Conservation (phyloP, 495 filamentous ascomycete species). For the Penicillium coffeae region DNA sequence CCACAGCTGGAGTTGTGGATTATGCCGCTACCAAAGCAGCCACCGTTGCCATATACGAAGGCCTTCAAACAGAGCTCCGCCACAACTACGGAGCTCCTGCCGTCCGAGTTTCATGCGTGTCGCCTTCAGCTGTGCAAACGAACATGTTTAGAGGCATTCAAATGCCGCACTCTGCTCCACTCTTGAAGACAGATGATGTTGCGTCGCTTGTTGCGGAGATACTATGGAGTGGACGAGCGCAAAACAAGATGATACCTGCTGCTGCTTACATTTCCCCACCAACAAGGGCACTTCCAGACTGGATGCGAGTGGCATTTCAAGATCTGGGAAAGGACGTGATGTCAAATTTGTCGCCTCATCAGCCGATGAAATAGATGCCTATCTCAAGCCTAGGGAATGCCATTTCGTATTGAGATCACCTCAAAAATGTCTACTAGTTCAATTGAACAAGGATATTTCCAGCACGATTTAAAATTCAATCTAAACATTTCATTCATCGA, state of each 20-base stretch:
- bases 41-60: slow-evolving; percentile 2
- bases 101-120: slow-evolving; percentile 4
- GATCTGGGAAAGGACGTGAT: slow-evolving; percentile 8
- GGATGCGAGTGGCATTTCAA: slow-evolving; percentile 7
- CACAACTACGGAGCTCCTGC: slow-evolving; percentile 9
- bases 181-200: background rate
- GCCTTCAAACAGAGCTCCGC: slow-evolving; percentile 6
- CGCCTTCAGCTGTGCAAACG: background rate
- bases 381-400: no score
- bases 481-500: no score
- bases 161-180: background rate
- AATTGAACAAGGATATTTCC: no score
- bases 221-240: slow-evolving; percentile 6
- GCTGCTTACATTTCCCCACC: slow-evolving; percentile 6
- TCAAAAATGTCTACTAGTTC: no score
- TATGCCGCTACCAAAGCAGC: slow-evolving; percentile 68
- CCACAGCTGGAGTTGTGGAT: slow-evolving; percentile 59
- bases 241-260: slow-evolving; percentile 4
- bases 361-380: slow-evolving; percentile 2
- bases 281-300: slow-evolving; percentile 5
- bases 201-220: slow-evolving; percentile 2
- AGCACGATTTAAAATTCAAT: no score
- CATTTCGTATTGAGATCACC: no score
- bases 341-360: slow-evolving; percentile 42
- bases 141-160: slow-evolving; percentile 1